These are phyloP conservation scores for Paxillus ammoniavirescens DNA, from an alignment of 768 basidiomycete species.

Conservation along the genomic window DNA sequence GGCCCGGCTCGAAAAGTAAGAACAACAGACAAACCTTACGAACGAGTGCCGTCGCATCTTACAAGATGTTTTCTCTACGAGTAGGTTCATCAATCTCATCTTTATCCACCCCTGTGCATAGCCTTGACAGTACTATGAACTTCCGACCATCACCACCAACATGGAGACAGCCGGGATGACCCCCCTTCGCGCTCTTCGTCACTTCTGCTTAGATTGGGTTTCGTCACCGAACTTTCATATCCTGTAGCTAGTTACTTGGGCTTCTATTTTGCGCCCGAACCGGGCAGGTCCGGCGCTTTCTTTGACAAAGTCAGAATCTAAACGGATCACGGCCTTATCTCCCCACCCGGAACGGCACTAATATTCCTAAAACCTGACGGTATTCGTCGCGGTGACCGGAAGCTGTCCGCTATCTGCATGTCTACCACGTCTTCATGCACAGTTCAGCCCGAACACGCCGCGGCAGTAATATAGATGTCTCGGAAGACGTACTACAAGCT, in stretches of 20 bases:
- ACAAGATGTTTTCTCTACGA: slow-evolving; percentile 9
- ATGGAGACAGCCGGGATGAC: not conserved
- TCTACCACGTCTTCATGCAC: slow-evolving; percentile 10
- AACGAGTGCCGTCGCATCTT: slow-evolving; percentile 4
- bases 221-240: slow-evolving; percentile 14
- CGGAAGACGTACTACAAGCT: slow-evolving; percentile 5
- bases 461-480: slow-evolving; percentile 23
- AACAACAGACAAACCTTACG: slow-evolving; percentile 3
- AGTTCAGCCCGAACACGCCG: slow-evolving; percentile 19
- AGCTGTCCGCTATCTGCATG: not conserved
- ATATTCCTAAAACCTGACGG: slow-evolving; percentile 12
- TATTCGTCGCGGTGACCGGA: slow-evolving; percentile 14
- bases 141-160: slow-evolving; percentile 2
- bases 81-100: slow-evolving; percentile 15
- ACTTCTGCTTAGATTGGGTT: slow-evolving; percentile 9
- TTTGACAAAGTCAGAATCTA: slow-evolving; percentile 15
- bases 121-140: slow-evolving; percentile 4
- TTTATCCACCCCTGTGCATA: slow-evolving; percentile 28
- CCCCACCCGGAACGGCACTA: slow-evolving; percentile 14
- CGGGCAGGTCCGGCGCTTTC: slow-evolving; percentile 9
- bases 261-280: not conserved
- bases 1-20: slow-evolving; percentile 21
- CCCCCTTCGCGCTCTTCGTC: not conserved
- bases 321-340: slow-evolving; percentile 33
- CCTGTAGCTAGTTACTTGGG: not conserved